phyloP scores from a whole-genome alignment of 1,284 basidiomycete genomes.

The Rhodotorula sp. region DNA sequence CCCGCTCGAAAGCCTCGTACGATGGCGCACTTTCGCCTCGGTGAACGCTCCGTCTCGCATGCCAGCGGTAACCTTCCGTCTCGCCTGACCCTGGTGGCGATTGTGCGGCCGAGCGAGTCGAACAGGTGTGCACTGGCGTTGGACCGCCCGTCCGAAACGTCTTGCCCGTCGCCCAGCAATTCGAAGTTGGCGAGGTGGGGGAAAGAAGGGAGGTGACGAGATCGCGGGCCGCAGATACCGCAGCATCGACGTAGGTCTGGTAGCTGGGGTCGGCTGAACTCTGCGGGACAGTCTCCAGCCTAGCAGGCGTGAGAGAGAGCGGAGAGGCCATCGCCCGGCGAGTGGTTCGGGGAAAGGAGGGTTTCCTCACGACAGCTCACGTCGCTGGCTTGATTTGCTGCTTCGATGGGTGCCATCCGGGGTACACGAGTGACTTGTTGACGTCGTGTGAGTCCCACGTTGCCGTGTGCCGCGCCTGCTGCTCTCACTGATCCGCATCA shows the following conservation, averaged over 20 bases:
- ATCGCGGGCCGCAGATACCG: neutral
- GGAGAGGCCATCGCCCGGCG: too few species aligned
- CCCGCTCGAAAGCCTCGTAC: conserved; percentile 21
- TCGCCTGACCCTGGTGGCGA: neutral
- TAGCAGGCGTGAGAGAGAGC: too few species aligned
- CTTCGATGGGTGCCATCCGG: too few species aligned
- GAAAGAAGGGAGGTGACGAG: conserved; percentile 1
- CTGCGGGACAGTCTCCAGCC: too few species aligned
- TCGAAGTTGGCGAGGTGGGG: neutral
- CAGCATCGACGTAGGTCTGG: neutral
- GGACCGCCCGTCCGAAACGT: neutral
- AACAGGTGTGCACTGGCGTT: neutral
- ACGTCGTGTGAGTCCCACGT: too few species aligned
- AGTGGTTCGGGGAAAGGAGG: too few species aligned
- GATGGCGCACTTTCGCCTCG: neutral
- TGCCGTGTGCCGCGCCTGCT: neutral
- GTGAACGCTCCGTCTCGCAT: conserved; percentile 10
- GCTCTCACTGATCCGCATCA: neutral
- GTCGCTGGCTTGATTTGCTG: too few species aligned
- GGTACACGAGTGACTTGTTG: too few species aligned
- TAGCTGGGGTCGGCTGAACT: too few species aligned
- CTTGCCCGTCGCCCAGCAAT: neutral
- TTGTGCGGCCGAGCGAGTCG: neutral
- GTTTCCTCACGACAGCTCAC: too few species aligned
- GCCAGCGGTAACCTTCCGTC: conserved; percentile 16